Base-by-base conservation (phyloP, 1,284 basidiomycete genomes). In the Pterulicium gracile region DNA sequence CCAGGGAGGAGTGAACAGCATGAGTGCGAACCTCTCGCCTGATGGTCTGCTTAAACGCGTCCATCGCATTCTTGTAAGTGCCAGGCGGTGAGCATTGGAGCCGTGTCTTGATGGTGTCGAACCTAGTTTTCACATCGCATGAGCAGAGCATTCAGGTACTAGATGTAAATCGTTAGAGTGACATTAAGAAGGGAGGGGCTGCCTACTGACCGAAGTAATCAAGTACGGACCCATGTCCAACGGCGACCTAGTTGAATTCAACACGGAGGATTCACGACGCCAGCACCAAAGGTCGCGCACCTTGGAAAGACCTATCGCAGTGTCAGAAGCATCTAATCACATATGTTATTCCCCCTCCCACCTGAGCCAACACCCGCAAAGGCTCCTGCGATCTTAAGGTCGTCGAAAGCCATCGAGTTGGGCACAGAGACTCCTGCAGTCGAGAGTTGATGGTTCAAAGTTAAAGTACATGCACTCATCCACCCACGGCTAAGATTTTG, bases 101-200 rank as follows among this genome's bases (percentile, higher is more conserved):
- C 15, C 84, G 76, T 1, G 82, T 81, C 60, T 88, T 87, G 56
- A 88, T 72, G 13, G 81, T 86, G 57, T 86, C 81, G 58, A 84
- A 82, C 2, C 77, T 81, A n/a, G n/a, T n/a, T n/a, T n/a, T n/a
- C n/a, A n/a, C n/a, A 10, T 32, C 27, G 27, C n/a, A 32, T 32
- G n/a, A 10, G 7, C 27, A 32, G 27, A 32, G 10, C 27, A 32
- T n/a, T n/a, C n/a, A n/a, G n/a, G n/a, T n/a, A n/a, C n/a, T n/a
- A n/a, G n/a, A n/a, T n/a, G n/a, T n/a, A n/a, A n/a, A n/a, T n/a
- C n/a, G n/a, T n/a, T n/a, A n/a, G n/a, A n/a, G n/a, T n/a, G n/a
- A 10, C 10, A 14, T 14, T 12, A 14, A 41, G 12, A 41, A 12
- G 39, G 12, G 18, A 41, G 12, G 18, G 39, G 12, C 12, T 19